Base-by-base conservation (phyloP, 2,329 filamentous ascomycete genomes). In the Sphaerulina vaccinii region DNA sequence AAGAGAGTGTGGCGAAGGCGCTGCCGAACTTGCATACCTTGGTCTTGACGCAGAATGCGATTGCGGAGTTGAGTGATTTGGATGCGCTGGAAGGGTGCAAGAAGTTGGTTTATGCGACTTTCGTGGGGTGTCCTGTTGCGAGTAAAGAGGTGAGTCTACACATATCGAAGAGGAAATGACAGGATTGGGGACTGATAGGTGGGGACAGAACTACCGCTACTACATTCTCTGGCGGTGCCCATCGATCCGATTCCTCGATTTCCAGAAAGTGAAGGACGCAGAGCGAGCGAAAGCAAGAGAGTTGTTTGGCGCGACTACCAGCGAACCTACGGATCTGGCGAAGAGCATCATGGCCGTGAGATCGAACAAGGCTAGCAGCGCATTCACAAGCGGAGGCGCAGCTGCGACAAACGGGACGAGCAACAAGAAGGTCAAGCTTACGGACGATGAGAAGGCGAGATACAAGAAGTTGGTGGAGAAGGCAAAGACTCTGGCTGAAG, bases 201-300 rank as follows among this genome's bases (percentile, higher is more conserved):
- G 23, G 18, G 40, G n/a, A 27, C 56, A 96, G 90, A 77, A 96
- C 73, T 99, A 97, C 75, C 86, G 93, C 47, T 86, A 87, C 70
- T 99, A 89, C 86, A 76, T 96, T 22, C 81, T 99, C 55, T 96
- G 88, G 87, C 83, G 86, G 57, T 89, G 87, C 68, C 90, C 90
- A 1, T 80, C 79, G 3, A 84, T 99, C 37, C 85, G 92, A 38
- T 97, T 96, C 72, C 79, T 99, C 42, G 93, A 99, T 73, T 96
- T 90, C 69, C 80, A 84, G 62, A 96, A 95, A 73, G 90, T 99
- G 43, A 95, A 90, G 72, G 83, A 93, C 58, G 84, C 80, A 0
- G 93, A 99, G 78, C 83, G 91, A 38, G 75, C 82, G 58, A 81
- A 84, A 62, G 90, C 90, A 0, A 78, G 74, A 15, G 86, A 92